phyloP scores from a whole-genome alignment of 2,329 filamentous ascomycete species.

The Blastomyces gilchristii region DNA sequence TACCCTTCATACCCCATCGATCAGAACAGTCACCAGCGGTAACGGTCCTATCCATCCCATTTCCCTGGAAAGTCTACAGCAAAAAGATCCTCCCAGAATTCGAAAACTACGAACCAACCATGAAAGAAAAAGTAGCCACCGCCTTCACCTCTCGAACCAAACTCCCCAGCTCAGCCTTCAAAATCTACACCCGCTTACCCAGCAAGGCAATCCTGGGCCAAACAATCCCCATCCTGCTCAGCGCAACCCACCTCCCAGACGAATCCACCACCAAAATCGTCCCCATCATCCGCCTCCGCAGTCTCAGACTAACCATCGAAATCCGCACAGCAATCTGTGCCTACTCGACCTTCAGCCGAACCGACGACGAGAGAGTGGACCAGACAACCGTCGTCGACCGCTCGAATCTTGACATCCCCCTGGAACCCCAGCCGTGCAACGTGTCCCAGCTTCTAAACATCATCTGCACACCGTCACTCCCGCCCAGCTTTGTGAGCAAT shows the following conservation, averaged over 20 bases:
- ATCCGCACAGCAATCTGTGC: background rate
- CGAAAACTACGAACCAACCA: constrained; percentile 4
- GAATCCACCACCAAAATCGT: constrained; percentile 1
- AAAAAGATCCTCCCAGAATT: constrained; percentile 5
- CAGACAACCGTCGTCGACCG: background rate
- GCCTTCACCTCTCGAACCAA: background rate
- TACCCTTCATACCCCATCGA: background rate
- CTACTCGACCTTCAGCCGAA: background rate
- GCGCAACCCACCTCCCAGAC: background rate
- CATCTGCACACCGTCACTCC: background rate
- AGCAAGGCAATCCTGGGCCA: background rate
- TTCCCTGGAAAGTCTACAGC: background rate
- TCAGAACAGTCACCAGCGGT: background rate
- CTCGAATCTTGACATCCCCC: background rate
- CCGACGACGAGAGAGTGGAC: background rate
- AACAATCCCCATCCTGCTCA: background rate
- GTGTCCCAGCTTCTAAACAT: background rate
- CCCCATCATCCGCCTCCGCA: background rate
- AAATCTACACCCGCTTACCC: background rate
- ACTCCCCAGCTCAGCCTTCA: constrained; percentile 6
- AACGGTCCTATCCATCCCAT: background rate
- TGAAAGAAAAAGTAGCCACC: constrained; percentile 4
- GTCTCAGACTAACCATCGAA: background rate
- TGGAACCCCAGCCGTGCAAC: background rate
- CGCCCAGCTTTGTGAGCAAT: constrained; percentile 1